Conservation (phyloP, 306 rosid species). For the Cicer judaicum region DNA sequence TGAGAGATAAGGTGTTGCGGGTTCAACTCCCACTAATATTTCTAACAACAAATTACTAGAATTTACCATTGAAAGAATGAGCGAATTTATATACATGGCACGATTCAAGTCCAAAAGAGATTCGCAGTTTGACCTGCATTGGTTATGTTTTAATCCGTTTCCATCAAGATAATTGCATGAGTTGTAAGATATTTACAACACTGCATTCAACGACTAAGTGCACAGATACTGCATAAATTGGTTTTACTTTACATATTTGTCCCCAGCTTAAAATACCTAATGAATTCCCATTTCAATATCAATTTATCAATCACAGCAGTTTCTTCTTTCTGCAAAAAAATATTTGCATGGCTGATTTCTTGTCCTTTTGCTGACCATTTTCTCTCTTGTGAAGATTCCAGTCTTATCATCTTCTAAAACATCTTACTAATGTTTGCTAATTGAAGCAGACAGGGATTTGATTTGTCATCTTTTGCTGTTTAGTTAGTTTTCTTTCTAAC, state of each 20-base stretch:
- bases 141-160: background rate
- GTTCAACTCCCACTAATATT: background rate
- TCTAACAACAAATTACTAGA: background rate
- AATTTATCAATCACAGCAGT: background rate
- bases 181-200: background rate
- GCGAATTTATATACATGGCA: background rate
- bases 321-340: background rate
- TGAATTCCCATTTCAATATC: constrained; percentile 11
- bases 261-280: constrained; percentile 9
- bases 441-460: constrained; percentile 6
- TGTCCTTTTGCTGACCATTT: constrained; percentile 16
- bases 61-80: background rate
- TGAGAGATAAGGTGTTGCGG: background rate
- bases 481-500: constrained; percentile 6
- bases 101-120: constrained; percentile 3
- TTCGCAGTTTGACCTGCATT: background rate
- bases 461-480: background rate
- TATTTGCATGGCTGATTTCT: constrained; percentile 19
- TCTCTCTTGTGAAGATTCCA: constrained; percentile 4
- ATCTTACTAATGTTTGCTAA: constrained; percentile 1
- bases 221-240: background rate
- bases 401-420: background rate
- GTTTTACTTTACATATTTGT: background rate
- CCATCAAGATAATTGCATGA: background rate
- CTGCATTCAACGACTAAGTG: constrained; percentile 1